A percentile compares a stretch with the other conserved stretches of the same genome.
Conservation (phyloP, 345 rosid genomes). For the Salix koriyanagi region DNA sequence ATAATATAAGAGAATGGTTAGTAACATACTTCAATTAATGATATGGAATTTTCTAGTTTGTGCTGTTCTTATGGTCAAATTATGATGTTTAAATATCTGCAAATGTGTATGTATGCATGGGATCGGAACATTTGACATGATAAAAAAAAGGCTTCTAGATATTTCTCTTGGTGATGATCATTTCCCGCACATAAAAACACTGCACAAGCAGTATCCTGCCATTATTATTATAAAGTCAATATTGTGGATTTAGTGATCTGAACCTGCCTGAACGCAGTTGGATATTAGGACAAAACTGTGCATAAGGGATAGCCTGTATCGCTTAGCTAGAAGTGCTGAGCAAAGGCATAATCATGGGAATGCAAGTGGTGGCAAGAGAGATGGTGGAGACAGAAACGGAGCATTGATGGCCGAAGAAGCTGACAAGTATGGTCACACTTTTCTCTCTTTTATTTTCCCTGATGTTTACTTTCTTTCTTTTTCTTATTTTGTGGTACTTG, state of each 20-base stretch:
- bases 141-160: no score
- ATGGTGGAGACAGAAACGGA: constrained; percentile 34
- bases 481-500: background rate
- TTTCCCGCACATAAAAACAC: background rate
- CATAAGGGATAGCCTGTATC: constrained; percentile 88
- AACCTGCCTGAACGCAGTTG: constrained; percentile 50
- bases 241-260: constrained; percentile 6
- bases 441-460: background rate
- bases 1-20: no score
- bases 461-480: background rate
- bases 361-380: constrained; percentile 38
- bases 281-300: constrained; percentile 83
- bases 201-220: background rate
- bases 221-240: no score
- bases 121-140: no score
- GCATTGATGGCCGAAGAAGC: constrained; percentile 47
- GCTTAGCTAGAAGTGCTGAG: constrained; percentile 87
- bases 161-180: no score
- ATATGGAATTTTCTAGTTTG: no score
- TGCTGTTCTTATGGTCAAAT: no score
- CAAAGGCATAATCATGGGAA: constrained; percentile 56
- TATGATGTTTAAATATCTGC: no score
- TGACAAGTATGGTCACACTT: constrained; percentile 46
- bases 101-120: no score
- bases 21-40: no score